Evolutionary conservation across 345 rosid species (phyloP), one percentile per base, ranked within the genome.

Genomic region (Pseudoturritis turrita): DNA sequence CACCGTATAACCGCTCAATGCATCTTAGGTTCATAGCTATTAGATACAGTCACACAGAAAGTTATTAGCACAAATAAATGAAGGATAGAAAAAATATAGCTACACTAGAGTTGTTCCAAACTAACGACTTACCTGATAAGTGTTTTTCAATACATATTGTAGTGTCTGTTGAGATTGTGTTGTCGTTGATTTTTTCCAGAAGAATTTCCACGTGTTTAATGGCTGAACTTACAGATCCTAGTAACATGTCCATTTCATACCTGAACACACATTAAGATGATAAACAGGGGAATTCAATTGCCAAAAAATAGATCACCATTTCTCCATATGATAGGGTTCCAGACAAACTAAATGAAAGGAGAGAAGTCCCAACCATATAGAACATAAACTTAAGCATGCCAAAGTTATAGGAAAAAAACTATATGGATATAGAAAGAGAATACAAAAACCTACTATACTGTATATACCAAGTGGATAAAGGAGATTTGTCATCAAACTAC

Each of bases 171-270:
- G 85, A 79, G 68, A 83, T 81, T 25, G 84, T 78, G 52, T 87
- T 85, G 60, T 80, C 78, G 78, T 83, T 86, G 52, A 91, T 83
- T 86, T 91, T 88, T 35, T 89, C 96, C 67, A 92, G 76, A 50
- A 95, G 80, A 72, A 77, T 90, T 68, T 89, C 98, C 22, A 95
- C 96, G 10, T 85, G 90, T 81, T 82, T 86, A 69, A 84, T 86
- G 13, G 99, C 85, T 65, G 81, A 86, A 73, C 88, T 91, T 60
- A 88, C 96, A 68, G 96, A 89, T 73, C 88, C 98, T 78, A 95
- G 75, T 82, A 95, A 64, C 98, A 95, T 91, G 78, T 95, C 99
- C 85, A 95, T 79, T 82, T 95, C 99, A 86, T 87, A 89, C 96
- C 98, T 95, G 88, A 64, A 57, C 68, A 58, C 56, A 79, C 22